phyloP scores from a whole-genome alignment of 106 monocot genomes.

The Alisma plantagoaquatica region DNA sequence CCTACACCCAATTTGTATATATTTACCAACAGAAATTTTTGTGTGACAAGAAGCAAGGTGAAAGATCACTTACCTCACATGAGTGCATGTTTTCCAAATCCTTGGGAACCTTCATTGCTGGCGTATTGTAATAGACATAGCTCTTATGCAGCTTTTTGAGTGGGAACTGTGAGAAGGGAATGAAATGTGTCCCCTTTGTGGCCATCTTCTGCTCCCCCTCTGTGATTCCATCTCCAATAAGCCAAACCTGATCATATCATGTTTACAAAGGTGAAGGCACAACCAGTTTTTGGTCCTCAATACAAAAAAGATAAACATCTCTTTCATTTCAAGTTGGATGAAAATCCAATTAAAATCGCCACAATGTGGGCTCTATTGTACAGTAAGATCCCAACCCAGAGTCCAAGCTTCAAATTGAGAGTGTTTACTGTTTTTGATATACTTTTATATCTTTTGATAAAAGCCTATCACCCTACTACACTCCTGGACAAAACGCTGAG shows the following conservation, averaged over 20 bases:
- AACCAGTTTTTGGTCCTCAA: conserved; percentile 29
- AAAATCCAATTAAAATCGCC: not conserved
- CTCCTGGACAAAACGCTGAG: not conserved
- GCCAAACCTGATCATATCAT: conserved; percentile 47
- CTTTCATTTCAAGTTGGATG: not conserved
- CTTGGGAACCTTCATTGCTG: conserved; percentile 51
- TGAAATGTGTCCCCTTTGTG: conserved; percentile 22
- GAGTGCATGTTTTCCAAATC: conserved; percentile 57
- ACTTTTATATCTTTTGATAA: too few relatives aligned
- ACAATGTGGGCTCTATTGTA: not conserved
- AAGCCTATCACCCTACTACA: not conserved
- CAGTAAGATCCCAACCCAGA: not conserved
- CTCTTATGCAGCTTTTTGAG: conserved; percentile 22
- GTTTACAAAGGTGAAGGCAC: conserved; percentile 14
- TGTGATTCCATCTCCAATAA: conserved; percentile 42
- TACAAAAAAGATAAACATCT: conserved; percentile 17
- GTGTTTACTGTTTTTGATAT: too few relatives aligned
- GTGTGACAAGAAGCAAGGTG: too few relatives aligned
- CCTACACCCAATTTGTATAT: too few relatives aligned
- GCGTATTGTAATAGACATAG: conserved; percentile 50
- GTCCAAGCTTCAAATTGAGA: too few relatives aligned
- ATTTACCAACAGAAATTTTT: too few relatives aligned
- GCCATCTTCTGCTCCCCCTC: conserved; percentile 40
- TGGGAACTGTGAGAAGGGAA: conserved; percentile 69
- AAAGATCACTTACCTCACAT: conserved; percentile 86